Evolutionary conservation across 495 filamentous ascomycete species (phyloP).

Genomic region (Bacidia gigantensis): DNA sequence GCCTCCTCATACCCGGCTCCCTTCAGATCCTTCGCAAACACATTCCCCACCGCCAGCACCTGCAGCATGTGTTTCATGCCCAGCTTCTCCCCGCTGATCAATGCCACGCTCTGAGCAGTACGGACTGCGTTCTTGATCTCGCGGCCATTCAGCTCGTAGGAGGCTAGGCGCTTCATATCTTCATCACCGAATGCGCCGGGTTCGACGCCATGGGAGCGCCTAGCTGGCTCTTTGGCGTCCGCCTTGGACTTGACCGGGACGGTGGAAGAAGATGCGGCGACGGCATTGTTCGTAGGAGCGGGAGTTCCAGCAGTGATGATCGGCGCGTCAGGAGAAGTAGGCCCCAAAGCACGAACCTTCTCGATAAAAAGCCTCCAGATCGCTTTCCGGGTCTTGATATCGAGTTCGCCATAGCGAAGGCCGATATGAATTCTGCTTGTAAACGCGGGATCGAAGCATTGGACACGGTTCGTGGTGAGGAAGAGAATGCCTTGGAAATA

Average conservation of each 20-base stretch:
- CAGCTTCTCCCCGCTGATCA: conserved; percentile 56
- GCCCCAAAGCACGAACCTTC: conserved; percentile 47
- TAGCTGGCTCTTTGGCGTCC: background rate
- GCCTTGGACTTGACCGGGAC: too few species aligned
- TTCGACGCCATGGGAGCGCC: conserved; percentile 38
- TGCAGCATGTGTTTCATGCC: conserved; percentile 72
- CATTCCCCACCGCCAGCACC: conserved; percentile 73
- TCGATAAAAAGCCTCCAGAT: conserved; percentile 83
- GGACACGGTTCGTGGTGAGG: conserved; percentile 66
- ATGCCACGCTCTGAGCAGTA: conserved; percentile 76
- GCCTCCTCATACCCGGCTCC: conserved; percentile 41
- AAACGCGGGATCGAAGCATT: conserved; percentile 58
- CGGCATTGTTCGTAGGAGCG: background rate
- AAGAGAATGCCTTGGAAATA: conserved; percentile 75
- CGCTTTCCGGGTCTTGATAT: conserved; percentile 57
- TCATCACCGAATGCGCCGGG: conserved; percentile 50
- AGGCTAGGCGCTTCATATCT: conserved; percentile 52
- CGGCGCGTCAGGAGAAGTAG: background rate
- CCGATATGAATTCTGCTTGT: conserved; percentile 59
- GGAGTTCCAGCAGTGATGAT: background rate
- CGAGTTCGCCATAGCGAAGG: conserved; percentile 67
- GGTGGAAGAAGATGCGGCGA: background rate
- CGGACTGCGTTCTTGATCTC: conserved; percentile 93
- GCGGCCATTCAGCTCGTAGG: conserved; percentile 71
- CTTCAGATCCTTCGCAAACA: conserved; percentile 64